phyloP scores from a whole-genome alignment of 2,329 filamentous ascomycete genomes.

The Venturia aucupariae region DNA sequence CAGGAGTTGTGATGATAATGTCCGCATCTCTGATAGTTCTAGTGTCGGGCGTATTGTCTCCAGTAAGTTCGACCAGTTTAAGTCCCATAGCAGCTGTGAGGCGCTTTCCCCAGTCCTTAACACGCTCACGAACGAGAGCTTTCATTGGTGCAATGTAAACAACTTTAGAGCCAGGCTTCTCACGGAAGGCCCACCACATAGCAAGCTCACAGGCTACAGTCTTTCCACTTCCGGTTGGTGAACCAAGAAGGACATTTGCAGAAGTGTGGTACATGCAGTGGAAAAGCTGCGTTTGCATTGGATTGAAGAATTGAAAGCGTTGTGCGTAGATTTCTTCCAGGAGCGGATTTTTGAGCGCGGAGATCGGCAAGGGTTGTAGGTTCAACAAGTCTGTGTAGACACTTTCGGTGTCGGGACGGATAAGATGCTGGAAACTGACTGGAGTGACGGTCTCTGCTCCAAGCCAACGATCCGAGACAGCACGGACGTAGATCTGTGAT shows the following conservation, averaged over 20 bases:
- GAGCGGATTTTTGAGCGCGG: slow-evolving; percentile 75
- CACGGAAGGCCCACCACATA: slow-evolving; percentile 99
- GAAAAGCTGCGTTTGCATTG: slow-evolving; percentile 99
- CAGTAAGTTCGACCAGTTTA: slow-evolving; percentile 89
- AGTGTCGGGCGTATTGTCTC: slow-evolving; percentile 96
- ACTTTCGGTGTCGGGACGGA: slow-evolving; percentile 93
- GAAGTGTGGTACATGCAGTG: slow-evolving; percentile 90
- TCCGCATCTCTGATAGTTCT: slow-evolving; percentile 91
- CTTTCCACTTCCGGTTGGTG: slow-evolving; percentile 94
- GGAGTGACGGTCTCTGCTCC: slow-evolving; percentile 93
- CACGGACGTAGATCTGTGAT: slow-evolving; percentile 90
- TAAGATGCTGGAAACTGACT: slow-evolving; percentile 95
- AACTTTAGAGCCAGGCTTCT: slow-evolving; percentile 89
- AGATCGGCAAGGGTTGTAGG: slow-evolving; percentile 78
- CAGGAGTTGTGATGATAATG: slow-evolving; percentile 97
- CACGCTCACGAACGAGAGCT: slow-evolving; percentile 88
- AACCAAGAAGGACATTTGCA: slow-evolving; percentile 87
- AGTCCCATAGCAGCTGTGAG: slow-evolving; percentile 75
- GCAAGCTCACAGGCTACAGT: slow-evolving; percentile 92
- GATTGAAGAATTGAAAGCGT: slow-evolving; percentile 94
- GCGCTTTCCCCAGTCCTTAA: slow-evolving; percentile 85
- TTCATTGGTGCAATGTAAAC: slow-evolving; percentile 99
- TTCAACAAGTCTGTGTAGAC: slow-evolving; percentile 92
- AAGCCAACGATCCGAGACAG: slow-evolving; percentile 91
- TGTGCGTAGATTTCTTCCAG: slow-evolving; percentile 83